A percentile compares a stretch with the other conserved stretches of the same genome.
Evolutionary conservation across 2,329 filamentous ascomycete genomes (phyloP).

Genomic region (Venturia effusa): DNA sequence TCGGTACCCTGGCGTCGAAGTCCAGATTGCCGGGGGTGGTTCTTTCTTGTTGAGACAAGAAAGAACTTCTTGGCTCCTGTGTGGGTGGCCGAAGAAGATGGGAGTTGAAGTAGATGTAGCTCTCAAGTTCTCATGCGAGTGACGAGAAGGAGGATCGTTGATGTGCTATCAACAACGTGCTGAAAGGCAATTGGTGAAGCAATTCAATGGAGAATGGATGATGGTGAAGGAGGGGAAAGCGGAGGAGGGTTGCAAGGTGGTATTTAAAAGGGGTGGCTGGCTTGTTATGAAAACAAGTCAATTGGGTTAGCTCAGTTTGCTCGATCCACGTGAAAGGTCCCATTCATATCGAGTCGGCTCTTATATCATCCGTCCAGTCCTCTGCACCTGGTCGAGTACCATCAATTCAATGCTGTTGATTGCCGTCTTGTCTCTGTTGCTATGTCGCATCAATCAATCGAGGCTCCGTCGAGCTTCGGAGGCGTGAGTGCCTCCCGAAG

Average conservation of each 20-base stretch:
- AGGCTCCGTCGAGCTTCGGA: not conserved
- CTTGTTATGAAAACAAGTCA: constrained; percentile 1
- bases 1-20: constrained; percentile 98
- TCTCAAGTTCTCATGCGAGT: not conserved
- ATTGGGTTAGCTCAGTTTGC: not conserved
- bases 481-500: not conserved
- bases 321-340: not conserved
- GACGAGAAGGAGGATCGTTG: not conserved
- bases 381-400: no score
- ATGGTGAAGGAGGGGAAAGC: not conserved
- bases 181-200: constrained; percentile 9
- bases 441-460: not conserved
- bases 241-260: constrained; percentile 1
- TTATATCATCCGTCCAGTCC: not conserved
- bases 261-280: constrained; percentile 6
- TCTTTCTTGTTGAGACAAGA: constrained; percentile 66
- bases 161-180: constrained; percentile 6
- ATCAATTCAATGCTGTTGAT: not conserved
- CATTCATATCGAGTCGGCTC: not conserved
- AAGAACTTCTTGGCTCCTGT: constrained; percentile 38
- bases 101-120: not conserved
- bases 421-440: not conserved
- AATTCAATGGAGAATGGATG: not conserved
- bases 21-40: constrained; percentile 93
- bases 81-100: constrained; percentile 4